phyloP scores from a whole-genome alignment of 768 basidiomycete genomes.

The Phylloporus rhodoxanthus region DNA sequence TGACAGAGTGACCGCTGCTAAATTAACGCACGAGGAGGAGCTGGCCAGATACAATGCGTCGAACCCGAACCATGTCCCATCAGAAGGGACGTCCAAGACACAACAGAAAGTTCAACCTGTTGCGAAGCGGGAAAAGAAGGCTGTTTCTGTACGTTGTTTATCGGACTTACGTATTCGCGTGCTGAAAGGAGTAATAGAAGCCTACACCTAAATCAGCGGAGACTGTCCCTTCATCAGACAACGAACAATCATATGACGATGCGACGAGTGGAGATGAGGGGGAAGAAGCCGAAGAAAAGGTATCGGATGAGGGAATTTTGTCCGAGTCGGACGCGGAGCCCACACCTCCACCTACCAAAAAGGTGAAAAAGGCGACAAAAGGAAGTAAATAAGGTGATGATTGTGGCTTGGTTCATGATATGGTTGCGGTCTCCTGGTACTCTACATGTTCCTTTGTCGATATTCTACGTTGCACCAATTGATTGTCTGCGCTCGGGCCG shows the following conservation, averaged over 20 bases:
- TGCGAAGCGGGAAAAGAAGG: constrained; percentile 26
- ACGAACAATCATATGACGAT: constrained; percentile 27
- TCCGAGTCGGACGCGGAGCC: constrained; percentile 28
- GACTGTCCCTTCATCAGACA: constrained; percentile 24
- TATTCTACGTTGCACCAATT: constrained; percentile 20
- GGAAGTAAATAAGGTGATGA: constrained; percentile 14
- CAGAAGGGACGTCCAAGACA: constrained; percentile 37
- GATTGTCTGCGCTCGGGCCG: constrained; percentile 13
- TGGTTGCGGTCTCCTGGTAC: constrained; percentile 15
- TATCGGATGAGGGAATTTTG: constrained; percentile 17
- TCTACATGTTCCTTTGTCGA: constrained; percentile 23
- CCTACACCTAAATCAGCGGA: constrained; percentile 20
- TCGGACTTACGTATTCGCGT: constrained; percentile 5
- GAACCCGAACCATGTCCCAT: constrained; percentile 44
- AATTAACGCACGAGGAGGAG: constrained; percentile 56
- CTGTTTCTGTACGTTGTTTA: constrained; percentile 15
- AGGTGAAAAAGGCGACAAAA: constrained; percentile 26
- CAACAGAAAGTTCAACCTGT: constrained; percentile 24
- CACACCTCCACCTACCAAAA: constrained; percentile 28
- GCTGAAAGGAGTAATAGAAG: constrained; percentile 22
- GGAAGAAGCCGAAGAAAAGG: constrained; percentile 13
- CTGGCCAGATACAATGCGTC: constrained; percentile 62
- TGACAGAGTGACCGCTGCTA: constrained; percentile 47
- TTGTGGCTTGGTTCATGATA: constrained; percentile 6
- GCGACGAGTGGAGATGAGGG: constrained; percentile 26